Base-by-base conservation (phyloP, 177 flowering plant genomes). In the Telopea speciosissima region DNA sequence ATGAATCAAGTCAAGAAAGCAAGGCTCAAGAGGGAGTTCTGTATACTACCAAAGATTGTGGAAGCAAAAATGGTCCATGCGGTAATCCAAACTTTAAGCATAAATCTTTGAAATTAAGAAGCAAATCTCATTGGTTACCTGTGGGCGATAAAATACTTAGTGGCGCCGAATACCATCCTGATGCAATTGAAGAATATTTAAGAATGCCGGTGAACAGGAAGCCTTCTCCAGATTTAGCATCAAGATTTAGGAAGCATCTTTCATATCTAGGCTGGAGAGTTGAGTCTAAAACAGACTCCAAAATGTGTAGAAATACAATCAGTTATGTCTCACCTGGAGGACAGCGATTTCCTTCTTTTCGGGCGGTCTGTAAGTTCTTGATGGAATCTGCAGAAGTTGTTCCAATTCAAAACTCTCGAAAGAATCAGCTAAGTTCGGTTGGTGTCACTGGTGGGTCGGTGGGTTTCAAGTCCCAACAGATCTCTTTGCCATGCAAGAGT, bases 291-390 rank as follows among this genome's bases (percentile, higher is more conserved):
- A 69, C 21, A 42, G 77, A 77, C 33, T 40, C 24, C 24, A 31
- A 23, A 54, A 49, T 12, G 26, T 11, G 19, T 3, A 77, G 79
- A n/a, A n/a, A n/a, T n/a, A n/a, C n/a, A 63, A 1, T 74, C 3
- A 84, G 91, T 28, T 93, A 88, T 70, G 70, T 25, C 12, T 80
- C 95, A 5, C 97, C 92, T 56, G 66, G 62, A 28, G 88, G 85
- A 16, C 72, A 77, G 71, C 0, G 1, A 7, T 81, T 74, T 69
- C 59, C 74, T 71, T 86, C 96, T 52, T 89, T 92, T 70, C 54
- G 11, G 26, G 24, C 74, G 68, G 77, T 79, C 19, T 84, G 88
- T 45, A 67, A 62, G 54, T 65, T 45, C 33, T 69, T 82, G 74
- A 69, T 13, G 40, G 24, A 62, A 68, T 0, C 24, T 17, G 49